A percentile compares a stretch with the other conserved stretches of the same genome.
Conservation (phyloP, 2,329 filamentous ascomycete species). For the Epicoccum sorghinum region DNA sequence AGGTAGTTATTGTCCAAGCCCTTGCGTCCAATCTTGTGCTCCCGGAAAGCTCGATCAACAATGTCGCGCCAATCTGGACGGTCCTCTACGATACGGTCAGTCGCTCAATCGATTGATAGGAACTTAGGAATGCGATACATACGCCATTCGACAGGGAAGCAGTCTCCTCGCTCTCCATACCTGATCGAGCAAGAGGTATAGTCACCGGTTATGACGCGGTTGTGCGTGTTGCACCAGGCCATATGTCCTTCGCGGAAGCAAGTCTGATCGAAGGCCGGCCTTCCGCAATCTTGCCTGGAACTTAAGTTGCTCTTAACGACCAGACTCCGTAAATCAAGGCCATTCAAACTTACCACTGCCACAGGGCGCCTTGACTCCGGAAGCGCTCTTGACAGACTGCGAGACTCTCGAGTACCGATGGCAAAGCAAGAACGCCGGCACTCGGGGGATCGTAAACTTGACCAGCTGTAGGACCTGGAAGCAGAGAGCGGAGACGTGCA, state of each 20-base stretch:
- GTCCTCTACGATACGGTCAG: not conserved
- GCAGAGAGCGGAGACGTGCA: not conserved
- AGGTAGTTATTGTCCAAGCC: not conserved
- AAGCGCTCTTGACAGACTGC: not conserved
- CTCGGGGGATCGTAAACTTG: not conserved
- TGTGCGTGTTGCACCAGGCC: constrained; percentile 4
- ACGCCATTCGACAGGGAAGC: constrained; percentile 4
- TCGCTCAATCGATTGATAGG: not conserved
- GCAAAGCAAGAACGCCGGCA: not conserved
- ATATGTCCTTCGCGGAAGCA: constrained; percentile 10
- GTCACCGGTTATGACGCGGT: constrained; percentile 1
- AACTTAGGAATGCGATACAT: not conserved
- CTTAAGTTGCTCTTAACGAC: not conserved
- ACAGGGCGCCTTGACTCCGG: not conserved
- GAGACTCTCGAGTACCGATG: not conserved
- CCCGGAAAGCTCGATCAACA: not conserved
- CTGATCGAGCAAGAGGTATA: constrained; percentile 1
- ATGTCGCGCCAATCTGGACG: not conserved
- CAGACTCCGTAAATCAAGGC: too few species aligned
- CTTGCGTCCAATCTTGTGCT: not conserved
- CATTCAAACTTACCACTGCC: not conserved
- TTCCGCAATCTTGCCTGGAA: not conserved
- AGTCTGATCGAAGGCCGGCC: not conserved
- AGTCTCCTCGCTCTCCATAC: not conserved
- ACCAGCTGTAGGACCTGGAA: not conserved